These are phyloP conservation scores for Saksenaea vasiformis DNA, from an alignment of 371 early-diverging fungal species.

Conservation along the genomic window DNA sequence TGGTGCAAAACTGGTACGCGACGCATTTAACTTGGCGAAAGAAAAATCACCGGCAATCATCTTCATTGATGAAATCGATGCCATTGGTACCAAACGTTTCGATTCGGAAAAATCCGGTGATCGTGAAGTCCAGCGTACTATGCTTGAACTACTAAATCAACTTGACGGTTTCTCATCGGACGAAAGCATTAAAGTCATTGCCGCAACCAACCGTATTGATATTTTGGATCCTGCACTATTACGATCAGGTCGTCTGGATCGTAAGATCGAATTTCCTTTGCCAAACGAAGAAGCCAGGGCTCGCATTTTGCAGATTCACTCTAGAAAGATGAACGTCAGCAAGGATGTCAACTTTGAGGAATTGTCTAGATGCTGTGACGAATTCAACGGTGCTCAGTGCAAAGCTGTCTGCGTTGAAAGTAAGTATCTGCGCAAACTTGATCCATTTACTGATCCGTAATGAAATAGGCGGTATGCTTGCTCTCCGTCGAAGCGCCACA, in stretches of 20 bases:
- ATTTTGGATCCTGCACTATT: slow-evolving; percentile 99
- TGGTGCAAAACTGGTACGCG: slow-evolving; percentile 98
- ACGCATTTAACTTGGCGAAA: slow-evolving; percentile 98
- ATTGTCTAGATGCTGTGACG: slow-evolving; percentile 97
- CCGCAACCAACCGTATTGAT: slow-evolving; percentile 99
- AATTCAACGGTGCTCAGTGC: slow-evolving; percentile 99
- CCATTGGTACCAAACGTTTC: slow-evolving; percentile 99
- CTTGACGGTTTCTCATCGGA: slow-evolving; percentile 98
- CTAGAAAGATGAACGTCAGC: slow-evolving; percentile 98
- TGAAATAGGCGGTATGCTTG: slow-evolving; percentile 88
- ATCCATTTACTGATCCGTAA: background rate
- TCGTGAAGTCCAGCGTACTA: slow-evolving; percentile 99
- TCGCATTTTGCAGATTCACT: slow-evolving; percentile 99
- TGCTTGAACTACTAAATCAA: slow-evolving; percentile 99
- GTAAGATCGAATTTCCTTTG: slow-evolving; percentile 99
- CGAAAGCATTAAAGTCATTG: slow-evolving; percentile 99
- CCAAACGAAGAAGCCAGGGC: slow-evolving; percentile 99
- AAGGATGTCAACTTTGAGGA: slow-evolving; percentile 99
- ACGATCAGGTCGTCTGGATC: slow-evolving; percentile 99
- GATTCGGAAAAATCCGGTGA: slow-evolving; percentile 99
- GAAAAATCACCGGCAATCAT: slow-evolving; percentile 99
- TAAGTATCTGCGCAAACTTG: slow-evolving; percentile 14
- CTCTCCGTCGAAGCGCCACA: slow-evolving; percentile 89
- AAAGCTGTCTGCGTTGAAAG: slow-evolving; percentile 97
- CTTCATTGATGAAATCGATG: slow-evolving; percentile 99